phyloP scores from a whole-genome alignment of 441 rosid species.

The Flueggea neowawraea region DNA sequence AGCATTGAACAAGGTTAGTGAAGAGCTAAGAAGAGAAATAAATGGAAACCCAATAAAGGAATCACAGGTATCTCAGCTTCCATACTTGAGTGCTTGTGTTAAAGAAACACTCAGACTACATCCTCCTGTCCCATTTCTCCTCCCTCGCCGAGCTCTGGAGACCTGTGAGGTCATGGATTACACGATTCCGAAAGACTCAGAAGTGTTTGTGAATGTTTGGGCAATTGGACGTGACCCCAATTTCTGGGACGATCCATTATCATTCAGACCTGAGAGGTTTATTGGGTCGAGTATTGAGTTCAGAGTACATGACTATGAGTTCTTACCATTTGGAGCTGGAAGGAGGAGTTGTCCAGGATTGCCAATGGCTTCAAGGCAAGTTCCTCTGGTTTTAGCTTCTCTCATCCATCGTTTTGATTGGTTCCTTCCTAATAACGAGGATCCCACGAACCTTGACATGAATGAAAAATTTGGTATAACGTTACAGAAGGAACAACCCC shows the following conservation, averaged over 20 bases:
- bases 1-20: constrained; percentile 35
- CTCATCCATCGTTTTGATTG: constrained; percentile 8
- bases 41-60: constrained; percentile 23
- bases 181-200: constrained; percentile 35
- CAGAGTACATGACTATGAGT: constrained; percentile 32
- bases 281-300: constrained; percentile 26
- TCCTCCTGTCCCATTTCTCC: constrained; percentile 44
- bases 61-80: constrained; percentile 26
- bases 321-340: constrained; percentile 48
- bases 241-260: constrained; percentile 34
- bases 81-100: constrained; percentile 36
- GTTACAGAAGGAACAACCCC: constrained; percentile 13
- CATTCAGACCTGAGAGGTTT: constrained; percentile 43
- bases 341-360: constrained; percentile 42
- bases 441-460: not conserved
- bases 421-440: constrained; percentile 1
- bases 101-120: constrained; percentile 42
- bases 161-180: constrained; percentile 30
- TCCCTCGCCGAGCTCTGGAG: constrained; percentile 43
- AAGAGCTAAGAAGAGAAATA: constrained; percentile 32
- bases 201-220: constrained; percentile 37
- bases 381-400: constrained; percentile 10
- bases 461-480: constrained; percentile 7
- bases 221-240: constrained; percentile 43
- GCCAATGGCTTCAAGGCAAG: constrained; percentile 6